Base-by-base conservation (phyloP, 2,329 filamentous ascomycete species). In the Paecilomyces variotii region DNA sequence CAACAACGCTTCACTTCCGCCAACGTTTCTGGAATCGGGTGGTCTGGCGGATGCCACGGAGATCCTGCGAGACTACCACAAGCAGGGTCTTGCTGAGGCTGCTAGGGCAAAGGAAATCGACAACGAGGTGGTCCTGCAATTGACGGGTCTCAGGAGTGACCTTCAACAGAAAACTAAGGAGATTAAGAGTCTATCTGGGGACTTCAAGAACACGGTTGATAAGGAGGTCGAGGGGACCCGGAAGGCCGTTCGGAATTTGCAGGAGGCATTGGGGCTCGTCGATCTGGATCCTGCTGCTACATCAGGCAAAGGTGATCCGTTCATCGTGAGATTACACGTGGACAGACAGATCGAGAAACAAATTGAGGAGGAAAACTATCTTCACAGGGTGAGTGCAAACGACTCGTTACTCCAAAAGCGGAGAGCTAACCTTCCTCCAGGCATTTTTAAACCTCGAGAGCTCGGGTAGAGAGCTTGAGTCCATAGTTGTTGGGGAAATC, bases 141-240 rank as follows among this genome's bases (percentile, higher is more conserved):
- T 99, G 58, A 91, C 87, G 1, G 91, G 91, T 0, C 79, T 99
- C 57, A 82, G 94, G 59, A 92, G 87, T 68, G 94, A 99, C 73
- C 80, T 99, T 19, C 88, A 89, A 61, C 91, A 95, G 72, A 99
- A 99, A 79, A 96, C 96, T 74, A 99, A 97, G 75, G 94, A 99
- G 76, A 99, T 99, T 78, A 96, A 96, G 77, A 88, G 86, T 64
- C 79, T 99, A 14, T 89, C 91, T 4, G 89, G 91, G 14, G 94
- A 99, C 73, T 99, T 99, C 77, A 96, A 96, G 77, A 99, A 96
- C 71, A 89, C 88, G 0, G 91, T 99, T 9, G 91, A 96, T 27
- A 96, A 93, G 77, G 94, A 97, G 74, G 93, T 96, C 79, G 92
- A 97, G 24, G 79, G 74, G 19, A 97, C 94, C 0, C 83, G 87